phyloP scores from a whole-genome alignment of 2,329 filamentous ascomycete species.

The Venturiaceae sp. region DNA sequence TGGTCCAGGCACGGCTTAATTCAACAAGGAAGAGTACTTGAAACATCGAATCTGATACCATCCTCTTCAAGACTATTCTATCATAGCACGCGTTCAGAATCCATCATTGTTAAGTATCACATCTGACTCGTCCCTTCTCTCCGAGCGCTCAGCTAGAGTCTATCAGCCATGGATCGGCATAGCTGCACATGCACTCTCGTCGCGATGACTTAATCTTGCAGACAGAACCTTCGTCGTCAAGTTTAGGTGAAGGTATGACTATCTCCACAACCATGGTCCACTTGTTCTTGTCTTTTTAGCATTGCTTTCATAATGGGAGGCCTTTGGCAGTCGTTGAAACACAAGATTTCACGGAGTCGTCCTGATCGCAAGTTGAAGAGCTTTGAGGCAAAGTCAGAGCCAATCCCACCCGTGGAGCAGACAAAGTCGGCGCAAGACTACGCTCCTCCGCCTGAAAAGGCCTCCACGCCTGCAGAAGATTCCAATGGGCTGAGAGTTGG shows the following conservation, averaged over 20 bases:
- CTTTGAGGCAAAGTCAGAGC: neutral
- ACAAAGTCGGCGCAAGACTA: too few species aligned
- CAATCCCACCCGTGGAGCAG: neutral
- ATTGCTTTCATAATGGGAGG: neutral
- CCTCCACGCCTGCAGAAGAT: neutral
- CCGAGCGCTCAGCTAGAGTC: neutral
- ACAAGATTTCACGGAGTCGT: neutral
- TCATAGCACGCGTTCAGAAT: neutral
- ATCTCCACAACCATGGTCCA: neutral
- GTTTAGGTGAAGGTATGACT: neutral
- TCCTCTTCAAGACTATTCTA: neutral
- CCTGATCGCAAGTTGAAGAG: neutral
- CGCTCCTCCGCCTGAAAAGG: neutral
- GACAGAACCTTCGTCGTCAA: neutral
- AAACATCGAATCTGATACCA: neutral
- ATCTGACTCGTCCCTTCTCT: neutral
- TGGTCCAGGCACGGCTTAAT: neutral
- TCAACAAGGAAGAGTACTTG: neutral
- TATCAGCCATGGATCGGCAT: neutral
- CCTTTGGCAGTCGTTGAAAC: constrained; percentile 1
- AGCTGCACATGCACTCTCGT: neutral
- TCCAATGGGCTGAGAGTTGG: neutral
- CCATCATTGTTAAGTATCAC: neutral
- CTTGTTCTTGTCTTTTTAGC: neutral
- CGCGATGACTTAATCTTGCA: neutral